A percentile compares a stretch with the other conserved stretches of the same genome.
Evolutionary conservation across 2,329 filamentous ascomycete species (phyloP).

Genomic region (Blastomyces parvus): DNA sequence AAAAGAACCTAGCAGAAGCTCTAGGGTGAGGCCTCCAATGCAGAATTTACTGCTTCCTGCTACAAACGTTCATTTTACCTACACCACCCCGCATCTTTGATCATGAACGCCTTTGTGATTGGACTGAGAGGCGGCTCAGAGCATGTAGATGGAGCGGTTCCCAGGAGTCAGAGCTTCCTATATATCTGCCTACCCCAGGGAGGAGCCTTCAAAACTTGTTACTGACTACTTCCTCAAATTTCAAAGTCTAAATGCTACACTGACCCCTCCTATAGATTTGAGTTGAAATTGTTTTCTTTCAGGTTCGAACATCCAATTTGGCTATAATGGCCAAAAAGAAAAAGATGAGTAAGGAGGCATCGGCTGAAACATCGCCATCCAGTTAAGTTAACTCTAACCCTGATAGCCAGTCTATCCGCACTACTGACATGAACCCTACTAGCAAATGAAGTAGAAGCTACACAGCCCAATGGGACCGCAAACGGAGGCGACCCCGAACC

Average conservation of each 20-base stretch:
- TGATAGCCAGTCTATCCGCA: background rate
- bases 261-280: background rate
- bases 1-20: background rate
- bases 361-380: background rate
- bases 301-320: background rate
- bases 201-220: background rate
- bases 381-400: background rate
- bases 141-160: background rate
- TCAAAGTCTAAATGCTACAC: background rate
- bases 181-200: background rate
- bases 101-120: background rate
- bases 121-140: background rate
- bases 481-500: too few species aligned
- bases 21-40: background rate
- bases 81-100: background rate
- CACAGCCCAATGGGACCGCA: background rate
- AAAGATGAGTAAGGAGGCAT: background rate
- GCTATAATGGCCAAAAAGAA: background rate
- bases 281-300: background rate
- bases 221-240: background rate
- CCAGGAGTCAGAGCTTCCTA: background rate
- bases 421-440: background rate
- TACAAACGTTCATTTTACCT: background rate
- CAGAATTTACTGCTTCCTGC: background rate
- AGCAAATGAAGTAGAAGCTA: background rate